These are phyloP conservation scores for Psilocybe cubensis DNA, from an alignment of 768 basidiomycete genomes.

Conservation along the genomic window DNA sequence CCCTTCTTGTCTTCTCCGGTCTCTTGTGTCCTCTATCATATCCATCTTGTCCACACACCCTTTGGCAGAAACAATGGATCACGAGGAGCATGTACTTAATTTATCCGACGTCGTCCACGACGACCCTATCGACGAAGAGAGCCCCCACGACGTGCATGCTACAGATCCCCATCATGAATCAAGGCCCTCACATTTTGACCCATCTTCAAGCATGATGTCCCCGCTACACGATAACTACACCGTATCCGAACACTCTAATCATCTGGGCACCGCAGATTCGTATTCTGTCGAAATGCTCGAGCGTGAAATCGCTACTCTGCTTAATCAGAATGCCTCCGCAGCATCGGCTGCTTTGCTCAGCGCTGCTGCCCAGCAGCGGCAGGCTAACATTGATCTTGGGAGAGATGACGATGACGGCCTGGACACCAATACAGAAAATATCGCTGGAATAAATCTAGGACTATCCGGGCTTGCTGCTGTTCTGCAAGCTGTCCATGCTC, in stretches of 20 bases:
- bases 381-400: conserved; percentile 46
- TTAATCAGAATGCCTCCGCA: conserved; percentile 76
- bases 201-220: conserved; percentile 39
- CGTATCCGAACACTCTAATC: conserved; percentile 39
- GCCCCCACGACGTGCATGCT: conserved; percentile 33
- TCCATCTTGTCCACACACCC: conserved; percentile 1
- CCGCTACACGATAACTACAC: conserved; percentile 39
- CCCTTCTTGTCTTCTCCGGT: neutral
- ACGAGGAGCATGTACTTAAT: conserved; percentile 69
- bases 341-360: conserved; percentile 65
- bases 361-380: conserved; percentile 72
- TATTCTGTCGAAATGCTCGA: conserved; percentile 77
- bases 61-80: conserved; percentile 36
- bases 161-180: conserved; percentile 32
- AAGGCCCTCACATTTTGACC: conserved; percentile 35
- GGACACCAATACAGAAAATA: conserved; percentile 30
- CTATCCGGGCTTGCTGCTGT: conserved; percentile 76
- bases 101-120: conserved; percentile 88
- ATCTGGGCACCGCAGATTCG: conserved; percentile 44
- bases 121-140: conserved; percentile 68
- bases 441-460: conserved; percentile 54
- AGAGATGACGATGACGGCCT: conserved; percentile 30
- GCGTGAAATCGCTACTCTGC: conserved; percentile 73
- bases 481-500: conserved; percentile 76
- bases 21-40: neutral